Evolutionary conservation across 768 basidiomycete species (phyloP), one percentile per base, ranked within the genome.

Genomic region (Termitomyces sp.): DNA sequence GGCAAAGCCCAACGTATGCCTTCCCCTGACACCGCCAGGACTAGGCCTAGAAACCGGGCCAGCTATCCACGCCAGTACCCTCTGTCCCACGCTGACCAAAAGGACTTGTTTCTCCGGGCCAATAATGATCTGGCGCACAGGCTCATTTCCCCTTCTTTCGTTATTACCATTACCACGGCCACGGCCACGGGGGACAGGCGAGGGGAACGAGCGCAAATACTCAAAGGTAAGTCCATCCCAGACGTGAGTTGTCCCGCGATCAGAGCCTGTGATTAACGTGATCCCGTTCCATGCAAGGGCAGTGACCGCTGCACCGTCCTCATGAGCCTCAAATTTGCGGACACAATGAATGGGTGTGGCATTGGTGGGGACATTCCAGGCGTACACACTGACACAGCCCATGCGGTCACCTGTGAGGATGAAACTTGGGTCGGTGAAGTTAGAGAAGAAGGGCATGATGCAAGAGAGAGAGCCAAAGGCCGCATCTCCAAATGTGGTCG

Each of bases 151-250:
- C 0, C 69, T 72, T 1, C 66, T 69, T 6, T 65, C 54, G 12
- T 58, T 51, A 24, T 55, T 38, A 22, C 55, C 58, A 24, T 55
- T 38, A 22, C 55, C 58, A 51, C 52, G 63, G 18, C 60, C 64
- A 52, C 67, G 60, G 10, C 67, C 61, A 18, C 74, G 72, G 26
- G 75, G 71, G 0, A 77, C 61, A 14, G 84, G 82, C 3, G 78
- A 76, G 0, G 76, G 60, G 63, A 91, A 85, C 26, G 76, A 73
- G 22, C 85, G 77, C 48, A 92, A 64, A 4, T 73, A 77, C 35
- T 76, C 76, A 33, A 90, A 77, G 0, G 82, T 86, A 61, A 90
- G 72, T 2, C 81, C 80, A 62, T 92, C 88, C 77, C 84, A 90
- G 14, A 88, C 75, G 18, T 71, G 74, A 3, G 84, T 77, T 6